phyloP scores from a whole-genome alignment of 139 green algal species.

The Chlorella sp. region DNA sequence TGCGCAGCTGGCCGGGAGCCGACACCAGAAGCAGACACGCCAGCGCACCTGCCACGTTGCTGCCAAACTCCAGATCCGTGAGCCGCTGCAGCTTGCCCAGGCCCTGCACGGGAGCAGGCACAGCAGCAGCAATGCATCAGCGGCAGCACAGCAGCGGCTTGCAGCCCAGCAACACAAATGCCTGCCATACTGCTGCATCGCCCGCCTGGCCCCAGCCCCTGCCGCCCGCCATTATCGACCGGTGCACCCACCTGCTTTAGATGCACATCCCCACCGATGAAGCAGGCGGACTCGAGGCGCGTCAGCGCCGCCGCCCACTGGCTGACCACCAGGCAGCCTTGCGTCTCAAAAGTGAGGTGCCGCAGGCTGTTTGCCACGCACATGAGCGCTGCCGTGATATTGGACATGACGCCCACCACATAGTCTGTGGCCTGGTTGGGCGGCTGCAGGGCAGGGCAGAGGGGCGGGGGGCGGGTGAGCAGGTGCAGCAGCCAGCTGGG shows the following conservation, averaged over 20 bases:
- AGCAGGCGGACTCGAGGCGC: not conserved
- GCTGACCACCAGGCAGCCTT: not conserved
- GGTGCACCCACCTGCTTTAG: not conserved
- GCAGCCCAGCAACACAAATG: too few relatives aligned
- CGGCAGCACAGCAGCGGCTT: too few relatives aligned
- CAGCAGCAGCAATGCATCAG: not conserved
- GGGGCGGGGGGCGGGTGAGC: not conserved
- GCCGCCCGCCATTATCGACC: too few relatives aligned
- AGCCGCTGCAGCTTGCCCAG: conserved; percentile 22
- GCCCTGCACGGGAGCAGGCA: not conserved
- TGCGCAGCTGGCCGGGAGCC: too few relatives aligned
- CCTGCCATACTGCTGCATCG: too few relatives aligned
- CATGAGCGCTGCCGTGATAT: not conserved
- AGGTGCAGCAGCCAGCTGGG: not conserved
- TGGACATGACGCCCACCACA: not conserved
- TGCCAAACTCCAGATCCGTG: conserved; percentile 17
- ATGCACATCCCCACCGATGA: conserved; percentile 7
- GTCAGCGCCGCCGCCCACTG: conserved; percentile 15
- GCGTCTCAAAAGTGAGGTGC: not conserved
- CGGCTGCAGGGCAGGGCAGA: not conserved
- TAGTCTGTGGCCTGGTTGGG: not conserved
- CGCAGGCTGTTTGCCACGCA: not conserved
- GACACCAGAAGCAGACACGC: too few relatives aligned
- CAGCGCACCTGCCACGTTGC: not conserved
- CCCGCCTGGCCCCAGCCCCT: too few relatives aligned